Conservation (phyloP, 495 filamentous ascomycete species). For the Xylaria nigripes region DNA sequence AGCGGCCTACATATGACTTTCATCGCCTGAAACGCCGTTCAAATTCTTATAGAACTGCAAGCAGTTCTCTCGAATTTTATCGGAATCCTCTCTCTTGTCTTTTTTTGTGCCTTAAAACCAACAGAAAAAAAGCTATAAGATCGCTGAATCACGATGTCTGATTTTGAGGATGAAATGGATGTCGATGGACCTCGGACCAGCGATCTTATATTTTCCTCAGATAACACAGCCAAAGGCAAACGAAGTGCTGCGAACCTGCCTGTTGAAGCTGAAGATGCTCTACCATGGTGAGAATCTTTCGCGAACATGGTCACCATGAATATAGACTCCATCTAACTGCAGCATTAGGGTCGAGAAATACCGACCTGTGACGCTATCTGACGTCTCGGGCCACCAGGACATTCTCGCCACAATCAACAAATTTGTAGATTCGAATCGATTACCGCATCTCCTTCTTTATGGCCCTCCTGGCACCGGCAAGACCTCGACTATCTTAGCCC, state of each 20-base stretch:
- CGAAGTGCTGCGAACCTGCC: slow-evolving; percentile 87
- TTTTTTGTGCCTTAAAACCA: background rate
- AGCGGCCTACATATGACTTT: background rate
- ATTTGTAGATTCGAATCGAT: slow-evolving; percentile 84
- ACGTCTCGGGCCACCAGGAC: slow-evolving; percentile 97
- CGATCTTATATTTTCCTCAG: slow-evolving; percentile 52
- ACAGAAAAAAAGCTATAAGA: background rate
- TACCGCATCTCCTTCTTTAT: slow-evolving; percentile 96
- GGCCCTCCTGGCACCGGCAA: slow-evolving; percentile 96
- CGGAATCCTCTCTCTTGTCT: background rate
- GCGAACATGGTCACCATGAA: background rate
- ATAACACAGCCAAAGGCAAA: slow-evolving; percentile 72
- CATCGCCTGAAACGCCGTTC: background rate
- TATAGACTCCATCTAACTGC: slow-evolving; percentile 6
- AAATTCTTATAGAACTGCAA: no score
- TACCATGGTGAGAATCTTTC: slow-evolving; percentile 65
- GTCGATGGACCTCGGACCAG: slow-evolving; percentile 62
- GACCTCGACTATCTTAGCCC: slow-evolving; percentile 86
- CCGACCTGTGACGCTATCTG: slow-evolving; percentile 73
- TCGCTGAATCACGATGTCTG: slow-evolving; percentile 56
- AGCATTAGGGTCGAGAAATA: slow-evolving; percentile 92
- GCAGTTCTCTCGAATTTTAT: background rate
- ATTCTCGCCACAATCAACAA: slow-evolving; percentile 95
- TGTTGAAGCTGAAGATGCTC: slow-evolving; percentile 83
- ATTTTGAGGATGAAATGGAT: slow-evolving; percentile 85